These are phyloP conservation scores for Fonsecaea pedrosoi DNA, from an alignment of 2,329 filamentous ascomycete genomes.

Conservation along the genomic window DNA sequence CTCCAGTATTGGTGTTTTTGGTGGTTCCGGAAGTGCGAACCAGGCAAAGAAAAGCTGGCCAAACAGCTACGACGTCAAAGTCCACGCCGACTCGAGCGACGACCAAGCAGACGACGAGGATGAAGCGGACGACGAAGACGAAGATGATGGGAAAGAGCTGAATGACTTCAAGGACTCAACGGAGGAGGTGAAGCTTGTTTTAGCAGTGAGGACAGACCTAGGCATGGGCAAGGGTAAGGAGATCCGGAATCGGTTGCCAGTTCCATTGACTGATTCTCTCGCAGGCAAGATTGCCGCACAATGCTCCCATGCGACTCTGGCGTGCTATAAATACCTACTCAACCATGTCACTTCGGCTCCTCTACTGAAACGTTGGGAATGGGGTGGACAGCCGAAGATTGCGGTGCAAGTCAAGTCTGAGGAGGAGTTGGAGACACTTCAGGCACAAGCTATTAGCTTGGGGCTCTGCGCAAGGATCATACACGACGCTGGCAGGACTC, in stretches of 20 bases:
- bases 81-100: slow-evolving; percentile 52
- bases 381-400: slow-evolving; percentile 86
- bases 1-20: slow-evolving; percentile 74
- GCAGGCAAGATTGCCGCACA: slow-evolving; percentile 96
- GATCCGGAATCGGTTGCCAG: background rate
- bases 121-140: slow-evolving; percentile 63
- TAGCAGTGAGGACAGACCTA: slow-evolving; percentile 90
- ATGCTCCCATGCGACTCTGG: slow-evolving; percentile 92
- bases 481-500: slow-evolving; percentile 92
- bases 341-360: slow-evolving; percentile 60
- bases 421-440: slow-evolving; percentile 76
- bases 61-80: slow-evolving; percentile 62
- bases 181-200: slow-evolving; percentile 92
- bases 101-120: slow-evolving; percentile 45
- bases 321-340: slow-evolving; percentile 88
- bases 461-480: slow-evolving; percentile 90
- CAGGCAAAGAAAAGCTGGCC: slow-evolving; percentile 54
- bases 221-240: slow-evolving; percentile 92
- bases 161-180: slow-evolving; percentile 58
- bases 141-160: slow-evolving; percentile 62
- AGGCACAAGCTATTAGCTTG: slow-evolving; percentile 79
- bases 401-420: slow-evolving; percentile 87
- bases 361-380: slow-evolving; percentile 84
- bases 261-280: slow-evolving; percentile 10
- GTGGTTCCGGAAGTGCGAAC: slow-evolving; percentile 38